Percentiles rank a stretch among this genome's conserved stretches.
phyloP scores from a whole-genome alignment of 306 rosid genomes.

The Malus sieversii region DNA sequence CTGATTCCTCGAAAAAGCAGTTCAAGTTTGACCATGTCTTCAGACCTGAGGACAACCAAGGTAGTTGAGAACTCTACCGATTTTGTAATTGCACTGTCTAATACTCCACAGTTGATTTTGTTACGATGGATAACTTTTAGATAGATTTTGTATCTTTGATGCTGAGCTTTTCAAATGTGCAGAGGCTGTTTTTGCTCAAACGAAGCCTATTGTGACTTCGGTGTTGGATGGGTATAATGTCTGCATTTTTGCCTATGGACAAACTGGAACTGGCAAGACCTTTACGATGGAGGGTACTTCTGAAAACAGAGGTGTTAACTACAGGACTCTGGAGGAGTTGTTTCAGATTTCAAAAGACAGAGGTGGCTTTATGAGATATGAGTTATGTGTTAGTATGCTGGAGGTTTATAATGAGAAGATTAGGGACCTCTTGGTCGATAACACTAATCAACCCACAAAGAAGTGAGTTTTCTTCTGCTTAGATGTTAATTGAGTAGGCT shows the following conservation, averaged over 20 bases:
- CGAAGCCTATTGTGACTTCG: slow-evolving; percentile 77
- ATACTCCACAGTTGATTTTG: not conserved
- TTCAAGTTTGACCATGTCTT: slow-evolving; percentile 85
- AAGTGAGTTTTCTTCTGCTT: slow-evolving; percentile 50
- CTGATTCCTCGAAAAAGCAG: slow-evolving; percentile 87
- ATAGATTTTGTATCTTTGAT: not conserved
- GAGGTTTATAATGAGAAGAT: slow-evolving; percentile 96
- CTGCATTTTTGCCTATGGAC: slow-evolving; percentile 97
- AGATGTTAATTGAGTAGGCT: not conserved
- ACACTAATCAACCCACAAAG: slow-evolving; percentile 59
- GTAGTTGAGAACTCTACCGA: slow-evolving; percentile 27
- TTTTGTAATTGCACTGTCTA: not conserved
- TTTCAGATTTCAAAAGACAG: slow-evolving; percentile 66
- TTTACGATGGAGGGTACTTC: slow-evolving; percentile 96
- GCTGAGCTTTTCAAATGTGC: slow-evolving; percentile 16
- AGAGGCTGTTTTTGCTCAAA: slow-evolving; percentile 77
- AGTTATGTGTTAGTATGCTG: slow-evolving; percentile 79
- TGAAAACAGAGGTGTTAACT: slow-evolving; percentile 88
- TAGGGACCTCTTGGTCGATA: slow-evolving; percentile 79
- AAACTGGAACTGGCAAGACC: slow-evolving; percentile 98
- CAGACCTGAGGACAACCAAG: slow-evolving; percentile 79
- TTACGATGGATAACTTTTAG: not conserved
- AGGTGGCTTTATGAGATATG: slow-evolving; percentile 63
- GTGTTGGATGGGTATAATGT: slow-evolving; percentile 94
- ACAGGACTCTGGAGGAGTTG: slow-evolving; percentile 80